Percentiles rank a stretch among this genome's conserved stretches.
Evolutionary conservation across 257 asterid species (phyloP).

Genomic region (Solanum gandarillasii): DNA sequence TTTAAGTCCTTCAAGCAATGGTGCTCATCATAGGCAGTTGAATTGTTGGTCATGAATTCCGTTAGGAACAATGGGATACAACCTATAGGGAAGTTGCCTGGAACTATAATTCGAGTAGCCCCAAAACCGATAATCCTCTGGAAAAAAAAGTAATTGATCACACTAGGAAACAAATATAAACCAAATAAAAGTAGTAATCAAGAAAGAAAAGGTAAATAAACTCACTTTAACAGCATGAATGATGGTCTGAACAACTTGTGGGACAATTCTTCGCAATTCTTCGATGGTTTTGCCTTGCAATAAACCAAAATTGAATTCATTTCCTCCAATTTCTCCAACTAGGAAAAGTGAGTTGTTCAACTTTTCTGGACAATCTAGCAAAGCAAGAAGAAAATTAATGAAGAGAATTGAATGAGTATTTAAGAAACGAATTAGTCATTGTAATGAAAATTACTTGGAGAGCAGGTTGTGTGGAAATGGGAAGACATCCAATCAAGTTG

Average conservation of each 20-base stretch:
- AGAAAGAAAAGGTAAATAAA: neutral
- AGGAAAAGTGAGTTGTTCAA: neutral
- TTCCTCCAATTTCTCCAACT: conserved; percentile 14
- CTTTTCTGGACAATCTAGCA: neutral
- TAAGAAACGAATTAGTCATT: neutral
- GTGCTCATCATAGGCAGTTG: neutral
- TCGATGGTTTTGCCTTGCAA: conserved; percentile 7
- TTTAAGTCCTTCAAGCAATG: neutral
- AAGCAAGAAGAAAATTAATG: neutral
- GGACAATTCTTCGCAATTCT: neutral
- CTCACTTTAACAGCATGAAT: conserved; percentile 1
- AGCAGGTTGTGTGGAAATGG: conserved; percentile 3
- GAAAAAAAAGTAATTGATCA: neutral
- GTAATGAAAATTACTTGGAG: too few species aligned
- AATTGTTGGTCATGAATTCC: neutral
- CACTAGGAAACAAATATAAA: neutral
- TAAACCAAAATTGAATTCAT: conserved; percentile 6
- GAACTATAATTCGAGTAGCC: neutral
- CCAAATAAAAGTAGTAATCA: neutral
- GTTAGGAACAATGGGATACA: neutral
- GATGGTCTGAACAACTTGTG: neutral
- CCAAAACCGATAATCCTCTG: neutral
- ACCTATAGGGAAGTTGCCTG: neutral
- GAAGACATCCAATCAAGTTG: conserved; percentile 15
- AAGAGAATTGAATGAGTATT: neutral